phyloP scores from a whole-genome alignment of 768 basidiomycete genomes.

The Gloeophyllum trabeum region DNA sequence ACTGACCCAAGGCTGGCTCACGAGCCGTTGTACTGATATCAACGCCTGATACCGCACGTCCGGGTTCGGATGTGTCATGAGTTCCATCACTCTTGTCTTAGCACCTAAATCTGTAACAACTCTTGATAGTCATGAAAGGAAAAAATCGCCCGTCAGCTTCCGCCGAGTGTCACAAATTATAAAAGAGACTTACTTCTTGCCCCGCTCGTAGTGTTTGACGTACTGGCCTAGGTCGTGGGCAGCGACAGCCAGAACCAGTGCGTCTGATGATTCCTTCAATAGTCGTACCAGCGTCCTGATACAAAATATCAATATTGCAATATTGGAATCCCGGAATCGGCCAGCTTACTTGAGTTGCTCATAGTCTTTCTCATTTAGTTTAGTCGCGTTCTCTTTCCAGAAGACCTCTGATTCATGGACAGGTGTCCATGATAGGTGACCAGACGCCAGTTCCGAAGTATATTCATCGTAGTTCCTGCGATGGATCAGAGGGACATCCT shows the following conservation, averaged over 20 bases:
- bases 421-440: constrained; percentile 91
- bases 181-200: constrained; percentile 64
- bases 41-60: constrained; percentile 92
- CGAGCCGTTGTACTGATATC: constrained; percentile 81
- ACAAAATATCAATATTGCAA: not conserved
- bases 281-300: constrained; percentile 64
- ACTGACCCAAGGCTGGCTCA: constrained; percentile 79
- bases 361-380: constrained; percentile 75
- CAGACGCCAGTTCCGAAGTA: constrained; percentile 77
- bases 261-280: constrained; percentile 57
- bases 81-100: constrained; percentile 80
- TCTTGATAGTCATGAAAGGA: constrained; percentile 25
- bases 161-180: not conserved
- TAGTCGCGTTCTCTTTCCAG: constrained; percentile 92
- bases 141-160: not conserved
- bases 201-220: constrained; percentile 82
- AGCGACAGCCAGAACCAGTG: constrained; percentile 80
- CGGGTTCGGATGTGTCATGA: constrained; percentile 82
- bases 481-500: not conserved
- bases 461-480: constrained; percentile 93
- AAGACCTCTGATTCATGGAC: constrained; percentile 95
- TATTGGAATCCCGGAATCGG: not conserved
- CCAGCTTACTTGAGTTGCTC: constrained; percentile 72
- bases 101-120: constrained; percentile 75
- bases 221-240: constrained; percentile 92